Conservation (phyloP, 139 green algal genomes). For the Chlamydomonas sphaeroides region DNA sequence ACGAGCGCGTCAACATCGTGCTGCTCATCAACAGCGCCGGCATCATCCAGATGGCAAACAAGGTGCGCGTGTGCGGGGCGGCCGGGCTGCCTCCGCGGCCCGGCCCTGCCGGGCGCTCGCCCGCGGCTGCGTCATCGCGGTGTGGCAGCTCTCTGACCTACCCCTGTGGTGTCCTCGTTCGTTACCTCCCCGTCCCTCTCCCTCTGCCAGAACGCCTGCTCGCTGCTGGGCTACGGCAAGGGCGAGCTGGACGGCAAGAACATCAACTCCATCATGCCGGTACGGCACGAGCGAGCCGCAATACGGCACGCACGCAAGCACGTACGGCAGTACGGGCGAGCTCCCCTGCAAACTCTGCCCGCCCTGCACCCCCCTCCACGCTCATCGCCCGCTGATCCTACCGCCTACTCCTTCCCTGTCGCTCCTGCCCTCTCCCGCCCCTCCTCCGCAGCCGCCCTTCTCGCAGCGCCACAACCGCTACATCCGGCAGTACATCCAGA, state of each 20-base stretch:
- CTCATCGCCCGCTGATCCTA: no score
- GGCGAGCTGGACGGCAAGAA: constrained; percentile 50
- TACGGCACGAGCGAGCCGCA: no score
- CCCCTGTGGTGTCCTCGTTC: not conserved
- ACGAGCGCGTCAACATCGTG: not conserved
- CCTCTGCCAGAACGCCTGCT: constrained; percentile 36
- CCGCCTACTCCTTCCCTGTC: no score
- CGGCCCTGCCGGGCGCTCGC: no score
- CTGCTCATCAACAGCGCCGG: constrained; percentile 11
- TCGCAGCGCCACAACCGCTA: constrained; percentile 44
- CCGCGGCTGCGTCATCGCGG: no score
- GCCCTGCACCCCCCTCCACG: no score
- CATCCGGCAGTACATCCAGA: constrained; percentile 48
- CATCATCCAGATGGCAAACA: constrained; percentile 11
- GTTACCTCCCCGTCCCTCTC: not conserved
- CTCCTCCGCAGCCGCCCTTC: constrained; percentile 32
- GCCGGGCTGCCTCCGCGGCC: no score
- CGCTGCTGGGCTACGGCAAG: constrained; percentile 44
- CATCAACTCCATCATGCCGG: constrained; percentile 46
- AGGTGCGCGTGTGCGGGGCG: no score
- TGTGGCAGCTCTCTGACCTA: not conserved
- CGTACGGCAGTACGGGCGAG: no score
- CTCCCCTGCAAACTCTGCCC: no score
- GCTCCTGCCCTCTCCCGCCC: no score
- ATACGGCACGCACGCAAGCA: no score